phyloP scores from a whole-genome alignment of 208 protist species.

The Trypanosoma scelopori region DNA sequence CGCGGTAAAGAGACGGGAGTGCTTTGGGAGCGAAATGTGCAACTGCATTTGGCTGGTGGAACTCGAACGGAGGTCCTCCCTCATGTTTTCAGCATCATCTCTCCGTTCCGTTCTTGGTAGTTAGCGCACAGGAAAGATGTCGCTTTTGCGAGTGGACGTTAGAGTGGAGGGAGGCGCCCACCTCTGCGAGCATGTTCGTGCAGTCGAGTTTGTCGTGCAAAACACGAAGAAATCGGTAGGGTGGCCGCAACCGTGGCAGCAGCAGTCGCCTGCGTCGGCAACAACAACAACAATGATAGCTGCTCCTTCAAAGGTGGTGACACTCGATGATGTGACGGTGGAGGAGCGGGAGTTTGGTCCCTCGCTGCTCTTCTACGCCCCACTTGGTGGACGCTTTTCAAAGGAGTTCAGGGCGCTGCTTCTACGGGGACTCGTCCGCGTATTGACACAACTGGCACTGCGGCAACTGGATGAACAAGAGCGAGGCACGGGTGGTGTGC shows the following conservation, averaged over 20 bases:
- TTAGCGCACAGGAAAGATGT: slow-evolving; percentile 8
- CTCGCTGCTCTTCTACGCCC: slow-evolving; percentile 20
- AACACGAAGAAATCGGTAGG: slow-evolving; percentile 12
- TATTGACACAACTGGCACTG: slow-evolving; percentile 7
- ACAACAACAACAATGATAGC: neutral
- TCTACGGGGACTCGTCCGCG: slow-evolving; percentile 14
- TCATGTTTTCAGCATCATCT: slow-evolving; percentile 6
- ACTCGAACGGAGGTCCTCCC: too few species aligned
- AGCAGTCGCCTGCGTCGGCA: neutral
- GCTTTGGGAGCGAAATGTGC: too few species aligned
- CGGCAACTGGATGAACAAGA: slow-evolving; percentile 4
- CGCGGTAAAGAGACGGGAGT: too few species aligned
- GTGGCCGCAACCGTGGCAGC: neutral
- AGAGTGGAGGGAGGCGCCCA: neutral
- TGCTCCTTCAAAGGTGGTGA: neutral
- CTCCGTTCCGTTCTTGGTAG: slow-evolving; percentile 12
- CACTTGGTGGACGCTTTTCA: slow-evolving; percentile 20
- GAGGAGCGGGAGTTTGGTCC: slow-evolving; percentile 13
- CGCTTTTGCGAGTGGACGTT: slow-evolving; percentile 17
- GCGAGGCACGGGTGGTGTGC: neutral
- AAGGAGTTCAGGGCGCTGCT: slow-evolving; percentile 21
- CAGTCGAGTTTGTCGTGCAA: slow-evolving; percentile 26
- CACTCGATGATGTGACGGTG: neutral
- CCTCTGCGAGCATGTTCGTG: slow-evolving; percentile 10
- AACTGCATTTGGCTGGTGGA: too few species aligned